Percentiles rank a stretch among this genome's conserved stretches.
phyloP scores from a whole-genome alignment of 2,329 filamentous ascomycete species.

The Penicillium corylophilum region DNA sequence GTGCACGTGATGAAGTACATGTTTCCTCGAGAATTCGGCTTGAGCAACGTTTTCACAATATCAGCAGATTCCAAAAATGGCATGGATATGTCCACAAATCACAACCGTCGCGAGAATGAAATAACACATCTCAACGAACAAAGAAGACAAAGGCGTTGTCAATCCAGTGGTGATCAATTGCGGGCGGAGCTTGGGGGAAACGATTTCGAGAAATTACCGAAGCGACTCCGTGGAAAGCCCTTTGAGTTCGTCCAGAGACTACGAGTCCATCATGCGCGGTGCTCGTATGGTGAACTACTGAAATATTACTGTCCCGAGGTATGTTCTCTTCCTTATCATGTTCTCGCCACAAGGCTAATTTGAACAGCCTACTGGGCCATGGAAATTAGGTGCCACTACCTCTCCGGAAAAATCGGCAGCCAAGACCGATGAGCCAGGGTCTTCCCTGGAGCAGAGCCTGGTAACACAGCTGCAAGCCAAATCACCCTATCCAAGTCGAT shows the following conservation, averaged over 20 bases:
- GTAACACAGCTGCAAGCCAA: constrained; percentile 26
- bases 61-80: neutral
- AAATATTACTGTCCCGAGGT: constrained; percentile 74
- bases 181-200: constrained; percentile 5
- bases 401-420: neutral
- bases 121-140: constrained; percentile 48
- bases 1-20: constrained; percentile 84
- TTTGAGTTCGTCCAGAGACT: constrained; percentile 64
- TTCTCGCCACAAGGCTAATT: constrained; percentile 11
- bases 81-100: neutral
- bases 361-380: constrained; percentile 23
- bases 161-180: neutral
- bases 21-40: constrained; percentile 83
- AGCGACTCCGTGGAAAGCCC: constrained; percentile 61
- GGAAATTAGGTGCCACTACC: constrained; percentile 18
- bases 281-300: constrained; percentile 76
- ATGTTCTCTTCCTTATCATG: constrained; percentile 19
- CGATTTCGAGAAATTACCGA: constrained; percentile 32
- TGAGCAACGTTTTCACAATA: constrained; percentile 85
- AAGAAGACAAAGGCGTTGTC: constrained; percentile 7
- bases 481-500: constrained; percentile 2
- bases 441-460: constrained; percentile 19
- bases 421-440: constrained; percentile 2
- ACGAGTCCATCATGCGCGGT: constrained; percentile 69
- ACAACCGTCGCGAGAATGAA: constrained; percentile 68